These are phyloP conservation scores for Dendrostoma leiphaemia DNA, from an alignment of 2,329 filamentous ascomycete genomes.

Conservation along the genomic window DNA sequence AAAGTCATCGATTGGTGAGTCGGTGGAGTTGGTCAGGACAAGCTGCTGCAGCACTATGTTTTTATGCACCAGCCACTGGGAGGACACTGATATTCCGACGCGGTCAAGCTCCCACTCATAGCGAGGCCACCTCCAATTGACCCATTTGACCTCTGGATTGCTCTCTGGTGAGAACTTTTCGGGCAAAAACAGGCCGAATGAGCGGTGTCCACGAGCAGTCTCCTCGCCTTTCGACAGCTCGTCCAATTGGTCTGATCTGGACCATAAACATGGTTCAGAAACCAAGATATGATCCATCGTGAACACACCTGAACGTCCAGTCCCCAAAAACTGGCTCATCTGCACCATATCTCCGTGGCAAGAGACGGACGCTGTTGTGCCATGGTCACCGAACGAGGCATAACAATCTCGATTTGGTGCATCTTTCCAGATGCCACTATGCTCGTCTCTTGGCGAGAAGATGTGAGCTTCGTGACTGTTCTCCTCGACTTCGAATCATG, in stretches of 20 bases:
- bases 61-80: conserved; percentile 2
- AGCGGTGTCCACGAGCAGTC: neutral
- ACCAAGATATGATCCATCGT: neutral
- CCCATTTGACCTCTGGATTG: neutral
- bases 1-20: neutral
- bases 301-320: neutral
- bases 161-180: rapidly evolving
- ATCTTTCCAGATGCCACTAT: conserved; percentile 3
- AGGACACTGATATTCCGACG: neutral
- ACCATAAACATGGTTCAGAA: neutral
- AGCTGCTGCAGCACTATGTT: neutral
- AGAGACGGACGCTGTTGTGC: neutral
- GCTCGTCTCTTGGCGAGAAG: neutral
- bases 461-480: neutral
- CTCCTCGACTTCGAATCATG: no score
- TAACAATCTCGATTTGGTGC: neutral
- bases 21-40: neutral
- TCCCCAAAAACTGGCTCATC: neutral
- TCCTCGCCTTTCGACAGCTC: neutral
- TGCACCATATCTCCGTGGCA: neutral
- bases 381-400: conserved; percentile 1
- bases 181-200: neutral
- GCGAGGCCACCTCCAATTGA: conserved; percentile 11
- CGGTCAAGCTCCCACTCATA: neutral
- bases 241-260: neutral